phyloP scores from a whole-genome alignment of 768 basidiomycete genomes.

The Panus rudis region DNA sequence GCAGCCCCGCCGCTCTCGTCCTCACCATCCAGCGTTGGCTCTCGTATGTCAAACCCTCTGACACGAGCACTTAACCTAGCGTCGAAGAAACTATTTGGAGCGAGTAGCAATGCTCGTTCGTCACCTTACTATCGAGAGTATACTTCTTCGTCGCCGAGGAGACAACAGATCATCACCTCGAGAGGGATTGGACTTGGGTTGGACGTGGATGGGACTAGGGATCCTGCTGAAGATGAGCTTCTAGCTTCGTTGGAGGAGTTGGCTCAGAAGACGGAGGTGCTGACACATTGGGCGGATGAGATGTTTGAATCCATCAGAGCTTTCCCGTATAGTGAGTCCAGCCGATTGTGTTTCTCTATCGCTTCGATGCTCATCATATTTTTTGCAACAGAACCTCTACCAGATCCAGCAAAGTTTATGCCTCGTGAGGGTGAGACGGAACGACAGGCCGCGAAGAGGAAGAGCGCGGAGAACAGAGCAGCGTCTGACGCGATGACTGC shows the following conservation, averaged over 20 bases:
- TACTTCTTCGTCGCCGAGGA: slow-evolving; percentile 47
- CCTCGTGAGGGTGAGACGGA: slow-evolving; percentile 68
- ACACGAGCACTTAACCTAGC: slow-evolving; percentile 76
- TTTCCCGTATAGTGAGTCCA: slow-evolving; percentile 70
- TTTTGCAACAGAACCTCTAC: slow-evolving; percentile 56
- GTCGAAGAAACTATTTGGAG: slow-evolving; percentile 75
- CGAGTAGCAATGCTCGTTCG: slow-evolving; percentile 32
- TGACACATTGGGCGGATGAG: slow-evolving; percentile 92
- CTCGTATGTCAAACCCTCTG: slow-evolving; percentile 65
- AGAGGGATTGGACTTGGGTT: slow-evolving; percentile 16
- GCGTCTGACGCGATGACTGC: slow-evolving; percentile 82
- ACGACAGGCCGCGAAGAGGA: slow-evolving; percentile 58
- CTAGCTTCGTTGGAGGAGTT: slow-evolving; percentile 78
- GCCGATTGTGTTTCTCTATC: no score
- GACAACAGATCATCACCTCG: slow-evolving; percentile 44
- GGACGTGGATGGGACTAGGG: slow-evolving; percentile 37
- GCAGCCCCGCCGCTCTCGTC: slow-evolving; percentile 52
- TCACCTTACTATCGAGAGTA: slow-evolving; percentile 31
- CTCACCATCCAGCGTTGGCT: slow-evolving; percentile 53
- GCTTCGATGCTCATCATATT: slow-evolving; percentile 1
- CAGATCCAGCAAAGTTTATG: slow-evolving; percentile 70
- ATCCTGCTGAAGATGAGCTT: slow-evolving; percentile 79
- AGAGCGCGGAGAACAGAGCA: slow-evolving; percentile 70
- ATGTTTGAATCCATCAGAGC: slow-evolving; percentile 87
- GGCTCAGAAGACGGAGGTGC: slow-evolving; percentile 92